Conservation (phyloP, 331 rosid species). For the Rhamnella rubrinervis region DNA sequence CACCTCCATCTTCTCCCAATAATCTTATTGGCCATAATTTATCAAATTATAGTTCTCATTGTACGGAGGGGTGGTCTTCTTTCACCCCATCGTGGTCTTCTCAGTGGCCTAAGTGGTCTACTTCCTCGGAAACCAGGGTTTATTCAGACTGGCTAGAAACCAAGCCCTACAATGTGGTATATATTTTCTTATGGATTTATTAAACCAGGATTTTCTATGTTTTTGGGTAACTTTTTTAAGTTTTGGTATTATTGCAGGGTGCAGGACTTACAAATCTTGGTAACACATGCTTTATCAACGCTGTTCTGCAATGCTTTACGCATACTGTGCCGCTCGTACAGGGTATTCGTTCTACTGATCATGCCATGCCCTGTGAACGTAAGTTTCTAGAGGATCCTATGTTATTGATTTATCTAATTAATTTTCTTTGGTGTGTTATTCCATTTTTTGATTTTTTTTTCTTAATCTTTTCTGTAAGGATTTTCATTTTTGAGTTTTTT, state of each 20-base stretch:
- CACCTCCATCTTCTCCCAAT: constrained; percentile 11
- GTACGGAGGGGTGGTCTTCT: constrained; percentile 1
- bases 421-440: neutral
- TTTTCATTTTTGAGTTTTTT: neutral
- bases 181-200: neutral
- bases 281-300: constrained; percentile 81
- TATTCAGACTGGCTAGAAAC: constrained; percentile 9
- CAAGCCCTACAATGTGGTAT: constrained; percentile 42
- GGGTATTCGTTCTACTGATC: constrained; percentile 54
- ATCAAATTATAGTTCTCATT: constrained; percentile 3
- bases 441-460: neutral
- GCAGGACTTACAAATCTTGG: constrained; percentile 90
- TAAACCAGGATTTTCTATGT: neutral
- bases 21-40: neutral
- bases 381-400: constrained; percentile 19
- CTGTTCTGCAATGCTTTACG: constrained; percentile 81
- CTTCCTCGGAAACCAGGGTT: constrained; percentile 9
- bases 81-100: constrained; percentile 6
- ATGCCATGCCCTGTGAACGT: constrained; percentile 45
- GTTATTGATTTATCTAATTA: neutral
- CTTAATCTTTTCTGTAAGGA: neutral
- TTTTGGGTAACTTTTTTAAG: constrained; percentile 8
- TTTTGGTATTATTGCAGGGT: constrained; percentile 49
- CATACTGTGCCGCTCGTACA: constrained; percentile 71
- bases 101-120: constrained; percentile 7